phyloP scores from a whole-genome alignment of 306 rosid species.

The Sphenostylis stenocarpa region DNA sequence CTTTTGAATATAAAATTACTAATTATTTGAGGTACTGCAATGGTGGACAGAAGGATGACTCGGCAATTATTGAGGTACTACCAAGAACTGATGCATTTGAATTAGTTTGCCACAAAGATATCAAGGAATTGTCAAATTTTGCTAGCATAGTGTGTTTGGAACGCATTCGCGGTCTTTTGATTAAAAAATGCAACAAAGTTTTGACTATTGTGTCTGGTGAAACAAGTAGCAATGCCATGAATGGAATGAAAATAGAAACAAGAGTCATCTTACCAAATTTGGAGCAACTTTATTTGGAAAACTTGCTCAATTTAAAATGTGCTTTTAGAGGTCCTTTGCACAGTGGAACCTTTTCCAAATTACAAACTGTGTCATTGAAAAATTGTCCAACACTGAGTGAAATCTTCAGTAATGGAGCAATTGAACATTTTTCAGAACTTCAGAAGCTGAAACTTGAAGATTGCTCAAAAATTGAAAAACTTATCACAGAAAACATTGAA shows the following conservation, averaged over 20 bases:
- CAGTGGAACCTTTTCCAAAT: conserved; percentile 13
- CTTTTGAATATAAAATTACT: conserved; percentile 27
- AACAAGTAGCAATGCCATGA: neutral
- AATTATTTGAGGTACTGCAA: conserved; percentile 28
- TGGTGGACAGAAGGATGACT: neutral
- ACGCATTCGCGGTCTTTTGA: conserved; percentile 25
- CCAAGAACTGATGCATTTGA: conserved; percentile 35
- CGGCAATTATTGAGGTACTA: conserved; percentile 12
- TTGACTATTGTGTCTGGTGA: neutral
- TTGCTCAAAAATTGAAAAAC: conserved; percentile 30
- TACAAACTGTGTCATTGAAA: conserved; percentile 14
- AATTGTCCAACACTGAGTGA: conserved; percentile 20
- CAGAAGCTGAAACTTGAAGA: conserved; percentile 19
- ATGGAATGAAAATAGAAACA: neutral
- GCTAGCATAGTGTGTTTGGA: neutral
- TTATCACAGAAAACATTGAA: neutral
- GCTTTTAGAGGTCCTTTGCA: conserved; percentile 23
- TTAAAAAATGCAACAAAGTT: conserved; percentile 29
- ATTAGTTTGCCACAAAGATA: conserved; percentile 20
- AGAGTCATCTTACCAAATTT: conserved; percentile 20
- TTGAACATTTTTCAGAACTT: conserved; percentile 24
- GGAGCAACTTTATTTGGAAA: conserved; percentile 26
- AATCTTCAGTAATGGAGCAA: conserved; percentile 21
- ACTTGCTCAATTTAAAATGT: conserved; percentile 5
- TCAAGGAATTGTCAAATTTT: conserved; percentile 14